Evolutionary conservation across 768 basidiomycete genomes (phyloP).

Genomic region (Collybia nuda): DNA sequence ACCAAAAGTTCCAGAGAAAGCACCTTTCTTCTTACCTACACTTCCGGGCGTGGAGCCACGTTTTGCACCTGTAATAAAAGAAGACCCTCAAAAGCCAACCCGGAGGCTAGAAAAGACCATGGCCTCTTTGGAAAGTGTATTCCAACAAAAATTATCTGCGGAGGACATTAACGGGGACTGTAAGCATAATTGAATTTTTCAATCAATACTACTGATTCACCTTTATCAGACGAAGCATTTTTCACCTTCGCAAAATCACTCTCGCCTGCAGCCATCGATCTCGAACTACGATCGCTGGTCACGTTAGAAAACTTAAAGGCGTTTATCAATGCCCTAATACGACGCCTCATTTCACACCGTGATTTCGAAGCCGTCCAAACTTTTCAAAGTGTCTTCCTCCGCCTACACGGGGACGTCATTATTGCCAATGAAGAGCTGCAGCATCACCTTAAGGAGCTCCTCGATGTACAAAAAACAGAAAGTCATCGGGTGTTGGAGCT

Average conservation of each 20-base stretch:
- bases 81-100: constrained; percentile 41
- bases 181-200: constrained; percentile 37
- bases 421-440: constrained; percentile 68
- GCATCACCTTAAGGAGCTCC: constrained; percentile 54
- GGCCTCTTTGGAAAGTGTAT: constrained; percentile 61
- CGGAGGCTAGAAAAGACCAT: constrained; percentile 53
- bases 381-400: constrained; percentile 80
- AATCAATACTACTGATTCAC: constrained; percentile 1
- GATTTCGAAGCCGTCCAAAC: constrained; percentile 98
- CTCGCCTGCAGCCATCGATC: constrained; percentile 87
- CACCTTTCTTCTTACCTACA: constrained; percentile 96
- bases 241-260: constrained; percentile 84
- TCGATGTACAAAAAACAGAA: constrained; percentile 71
- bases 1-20: constrained; percentile 92
- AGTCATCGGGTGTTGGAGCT: constrained; percentile 76
- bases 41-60: constrained; percentile 84
- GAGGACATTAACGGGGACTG: constrained; percentile 64
- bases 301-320: constrained; percentile 58
- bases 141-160: constrained; percentile 60
- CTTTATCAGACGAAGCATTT: constrained; percentile 66
- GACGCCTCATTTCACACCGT: constrained; percentile 70
- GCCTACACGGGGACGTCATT: constrained; percentile 80
- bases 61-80: constrained; percentile 59
- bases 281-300: constrained; percentile 82
- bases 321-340: constrained; percentile 75